Evolutionary conservation across 2,329 filamentous ascomycete species (phyloP).

Genomic region (Claviceps spartinae): DNA sequence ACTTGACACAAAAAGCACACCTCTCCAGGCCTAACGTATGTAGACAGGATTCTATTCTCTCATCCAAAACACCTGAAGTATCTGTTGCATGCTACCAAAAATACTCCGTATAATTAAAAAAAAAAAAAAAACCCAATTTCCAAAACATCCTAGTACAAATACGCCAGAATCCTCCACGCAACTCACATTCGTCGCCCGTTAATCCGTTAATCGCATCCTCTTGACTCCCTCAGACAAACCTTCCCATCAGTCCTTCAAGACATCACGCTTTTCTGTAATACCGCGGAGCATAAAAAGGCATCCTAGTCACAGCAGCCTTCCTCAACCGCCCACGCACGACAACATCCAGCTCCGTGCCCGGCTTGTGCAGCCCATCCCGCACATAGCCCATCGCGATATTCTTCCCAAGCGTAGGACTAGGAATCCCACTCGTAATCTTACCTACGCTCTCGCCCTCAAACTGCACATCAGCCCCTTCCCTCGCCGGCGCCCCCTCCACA

Average conservation of each 20-base stretch:
- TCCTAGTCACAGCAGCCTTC: conserved; percentile 65
- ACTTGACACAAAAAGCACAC: too few species aligned
- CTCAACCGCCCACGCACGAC: conserved; percentile 64
- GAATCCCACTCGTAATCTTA: conserved; percentile 75
- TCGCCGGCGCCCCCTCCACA: conserved; percentile 74
- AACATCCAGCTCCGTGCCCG: conserved; percentile 67
- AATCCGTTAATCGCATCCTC: too few species aligned
- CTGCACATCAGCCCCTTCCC: conserved; percentile 76
- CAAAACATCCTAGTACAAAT: too few species aligned
- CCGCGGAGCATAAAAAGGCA: conserved; percentile 76
- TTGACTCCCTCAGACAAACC: too few species aligned
- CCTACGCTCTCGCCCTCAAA: conserved; percentile 56
- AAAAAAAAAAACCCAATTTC: not conserved
- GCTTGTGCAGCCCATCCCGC: conserved; percentile 67
- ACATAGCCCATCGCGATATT: conserved; percentile 97
- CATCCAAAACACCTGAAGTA: too few species aligned
- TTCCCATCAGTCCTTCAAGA: too few species aligned
- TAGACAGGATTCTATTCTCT: too few species aligned
- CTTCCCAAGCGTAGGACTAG: conserved; percentile 70
- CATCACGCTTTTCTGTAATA: conserved; percentile 36
- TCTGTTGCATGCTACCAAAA: not conserved
- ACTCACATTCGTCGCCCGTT: not conserved
- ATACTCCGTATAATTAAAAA: not conserved
- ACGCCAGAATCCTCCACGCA: not conserved
- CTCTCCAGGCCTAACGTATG: too few species aligned